Evolutionary conservation across 371 early-diverging fungal genomes (phyloP).

Genomic region (Apophysomyces ossiformis): DNA sequence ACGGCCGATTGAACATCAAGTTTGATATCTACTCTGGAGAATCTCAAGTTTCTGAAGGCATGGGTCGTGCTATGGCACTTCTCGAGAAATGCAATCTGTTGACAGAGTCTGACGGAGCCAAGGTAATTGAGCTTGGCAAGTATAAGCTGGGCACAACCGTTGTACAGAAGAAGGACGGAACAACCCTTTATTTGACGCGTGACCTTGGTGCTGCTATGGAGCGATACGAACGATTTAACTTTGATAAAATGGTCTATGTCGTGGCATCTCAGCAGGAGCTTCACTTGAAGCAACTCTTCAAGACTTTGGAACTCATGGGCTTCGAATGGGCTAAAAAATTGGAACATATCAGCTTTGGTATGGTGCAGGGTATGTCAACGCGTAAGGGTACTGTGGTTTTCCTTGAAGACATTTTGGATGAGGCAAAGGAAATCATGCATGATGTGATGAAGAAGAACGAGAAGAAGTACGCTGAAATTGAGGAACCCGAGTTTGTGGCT

Average conservation of each 20-base stretch:
- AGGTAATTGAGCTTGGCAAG: conserved; percentile 83
- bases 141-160: conserved; percentile 88
- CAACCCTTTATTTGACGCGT: conserved; percentile 97
- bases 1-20: conserved; percentile 90
- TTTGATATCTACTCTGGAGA: conserved; percentile 99
- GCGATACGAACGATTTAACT: conserved; percentile 89
- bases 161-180: conserved; percentile 96
- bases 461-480: conserved; percentile 84
- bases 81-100: conserved; percentile 75
- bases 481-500: conserved; percentile 82
- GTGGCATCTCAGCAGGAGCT: conserved; percentile 96
- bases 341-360: conserved; percentile 96
- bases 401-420: conserved; percentile 96
- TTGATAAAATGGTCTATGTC: conserved; percentile 96
- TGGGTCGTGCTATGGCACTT: conserved; percentile 78
- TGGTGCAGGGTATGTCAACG: conserved; percentile 98
- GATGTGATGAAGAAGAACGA: conserved; percentile 93
- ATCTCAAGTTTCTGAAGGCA: conserved; percentile 89
- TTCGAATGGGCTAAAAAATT: conserved; percentile 82
- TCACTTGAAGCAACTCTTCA: conserved; percentile 98
- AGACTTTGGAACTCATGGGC: conserved; percentile 84
- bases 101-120: conserved; percentile 85
- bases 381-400: conserved; percentile 98
- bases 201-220: conserved; percentile 98
- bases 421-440: conserved; percentile 92